A percentile compares a stretch with the other conserved stretches of the same genome.
These are phyloP conservation scores for Mercurialis annua DNA, from an alignment of 345 rosid species.

Conservation along the genomic window DNA sequence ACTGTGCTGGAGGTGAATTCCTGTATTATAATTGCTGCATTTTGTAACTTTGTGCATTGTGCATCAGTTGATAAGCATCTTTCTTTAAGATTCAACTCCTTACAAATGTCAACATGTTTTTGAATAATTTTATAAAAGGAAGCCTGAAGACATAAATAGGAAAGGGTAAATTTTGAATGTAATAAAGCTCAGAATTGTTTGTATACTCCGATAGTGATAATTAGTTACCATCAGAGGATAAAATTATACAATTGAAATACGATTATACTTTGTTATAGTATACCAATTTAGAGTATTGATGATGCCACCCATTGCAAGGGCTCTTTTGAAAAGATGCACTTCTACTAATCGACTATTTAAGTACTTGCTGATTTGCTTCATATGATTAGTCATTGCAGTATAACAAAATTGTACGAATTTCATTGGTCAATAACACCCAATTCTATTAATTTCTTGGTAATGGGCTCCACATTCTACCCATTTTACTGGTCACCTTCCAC, in stretches of 20 bases:
- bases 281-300: background rate
- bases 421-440: too few relatives aligned
- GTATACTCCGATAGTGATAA: too few relatives aligned
- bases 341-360: background rate
- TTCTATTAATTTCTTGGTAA: too few relatives aligned
- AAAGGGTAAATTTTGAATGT: background rate
- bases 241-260: background rate
- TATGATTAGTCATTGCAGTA: background rate
- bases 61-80: conserved; percentile 6
- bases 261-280: background rate
- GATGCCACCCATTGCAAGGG: background rate
- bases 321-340: background rate
- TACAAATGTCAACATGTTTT: background rate
- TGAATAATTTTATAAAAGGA: background rate
- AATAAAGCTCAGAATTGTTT: background rate
- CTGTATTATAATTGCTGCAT: conserved; percentile 6
- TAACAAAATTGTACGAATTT: background rate
- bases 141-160: background rate
- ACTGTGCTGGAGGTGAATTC: conserved; percentile 77
- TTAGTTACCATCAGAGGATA: too few relatives aligned
- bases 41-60: conserved; percentile 3
- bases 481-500: too few relatives aligned
- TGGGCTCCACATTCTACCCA: too few relatives aligned
- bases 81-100: background rate
- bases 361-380: background rate